Base-by-base conservation (phyloP, 2,329 filamentous ascomycete species). In the Sporothrix brasiliensis region DNA sequence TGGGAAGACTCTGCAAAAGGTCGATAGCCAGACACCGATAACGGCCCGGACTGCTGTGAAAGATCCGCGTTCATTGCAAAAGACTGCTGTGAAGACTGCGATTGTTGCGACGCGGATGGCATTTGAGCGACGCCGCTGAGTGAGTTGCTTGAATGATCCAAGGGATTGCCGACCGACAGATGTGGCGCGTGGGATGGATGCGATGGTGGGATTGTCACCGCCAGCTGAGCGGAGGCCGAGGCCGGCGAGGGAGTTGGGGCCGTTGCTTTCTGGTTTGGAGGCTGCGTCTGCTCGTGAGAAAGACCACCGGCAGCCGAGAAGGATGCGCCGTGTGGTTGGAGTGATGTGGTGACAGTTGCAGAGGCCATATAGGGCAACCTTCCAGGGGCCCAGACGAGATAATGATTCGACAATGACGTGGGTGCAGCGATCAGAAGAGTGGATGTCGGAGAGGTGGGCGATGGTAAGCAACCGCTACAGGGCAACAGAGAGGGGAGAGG, bases 21-120 rank as follows among this genome's bases (percentile, higher is more conserved):
- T 60, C 81, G 80, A 71, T 80, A 83, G 69, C 75, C 74, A 7
- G 77, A 74, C 10, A 78, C 72, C 21, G 77, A 75, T 60, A 80
- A 75, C 71, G 79, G n/a, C 24, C 34, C 80, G 27, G 77, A 75
- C 72, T 85, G 84, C 39, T 80, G 77, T 3, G 79, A 79, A 7
- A 84, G 84, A 69, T 83, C 82, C 73, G 87, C 84, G 79, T 84
- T 88, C 84, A 87, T 85, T 73, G 79, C 79, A 76, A 87, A 87
- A 63, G 86, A 86, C 69, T 86, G 84, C 72, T 88, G 86, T 4
- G 85, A 82, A 19, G 81, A 79, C 71, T 82, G 82, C 34, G 74
- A 71, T 52, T 74, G 75, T 65, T 76, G 76, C 6, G 75, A 76
- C 24, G 73, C 74, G 10, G 73, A 72, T 10, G 72, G 74, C 70